Base-by-base conservation (phyloP, 257 asterid species). In the Leonotis leonurus region DNA sequence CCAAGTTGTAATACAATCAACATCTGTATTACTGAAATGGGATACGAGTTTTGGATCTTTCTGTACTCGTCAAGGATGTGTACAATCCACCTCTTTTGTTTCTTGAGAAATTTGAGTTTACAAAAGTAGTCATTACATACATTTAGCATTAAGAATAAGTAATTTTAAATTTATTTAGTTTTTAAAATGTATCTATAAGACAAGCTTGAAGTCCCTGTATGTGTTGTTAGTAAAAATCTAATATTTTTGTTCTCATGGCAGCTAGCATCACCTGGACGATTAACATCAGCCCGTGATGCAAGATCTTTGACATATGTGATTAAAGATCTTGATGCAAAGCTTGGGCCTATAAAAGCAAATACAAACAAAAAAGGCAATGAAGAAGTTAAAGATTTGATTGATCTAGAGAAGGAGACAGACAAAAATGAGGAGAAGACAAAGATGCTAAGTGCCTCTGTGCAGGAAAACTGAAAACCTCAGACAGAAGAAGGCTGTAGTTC, bases 211-310 rank as follows among this genome's bases (percentile, higher is more conserved):
- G n/a, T n/a, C n/a, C n/a, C n/a, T n/a, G n/a, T n/a, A n/a, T n/a
- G n/a, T n/a, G n/a, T n/a, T n/a, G n/a, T n/a, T n/a, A n/a, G n/a
- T n/a, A n/a, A n/a, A n/a, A n/a, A n/a, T n/a, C n/a, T n/a, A 5
- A 43, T 43, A 25, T 26, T 13, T 26, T 26, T 12, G 3, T 64
- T 64, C 43, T 64, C 43, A 25, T 56, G 64, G 12, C 59, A 67
- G 72, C 4, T 56, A 48, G 55, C 72, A 11, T 67, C 72, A 33
- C 72, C 72, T 12, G 72, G 72, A 33, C 66, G 66, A 67, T 46
- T 67, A 67, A 41, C 24, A 33, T 57, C 66, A 56, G 66, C 72
- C 11, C 66, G 72, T 36, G 72, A 67, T 57, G 72, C 66, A 16
- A 67, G 72, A 57, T 57, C 72, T 46, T 25, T 67, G 59, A 57